Conservation (phyloP, 106 monocot genomes). For the Xerophyta viscosa region DNA sequence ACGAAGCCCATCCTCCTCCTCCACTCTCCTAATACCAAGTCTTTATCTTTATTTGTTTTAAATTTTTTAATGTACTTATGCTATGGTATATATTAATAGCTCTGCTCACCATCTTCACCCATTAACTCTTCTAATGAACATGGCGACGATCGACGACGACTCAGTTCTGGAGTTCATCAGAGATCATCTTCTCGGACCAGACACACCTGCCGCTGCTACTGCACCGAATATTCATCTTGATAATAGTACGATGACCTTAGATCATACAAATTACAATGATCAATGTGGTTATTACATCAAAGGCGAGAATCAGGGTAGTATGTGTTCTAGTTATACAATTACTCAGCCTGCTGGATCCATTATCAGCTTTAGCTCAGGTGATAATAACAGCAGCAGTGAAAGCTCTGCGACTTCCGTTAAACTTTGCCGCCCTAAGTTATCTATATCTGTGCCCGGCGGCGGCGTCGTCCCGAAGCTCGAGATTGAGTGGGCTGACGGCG, state of each 20-base stretch:
- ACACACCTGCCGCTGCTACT: not conserved
- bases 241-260: no score
- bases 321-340: not conserved
- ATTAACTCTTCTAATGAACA: no score
- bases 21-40: no score
- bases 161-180: slow-evolving; percentile 31
- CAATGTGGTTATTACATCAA: not conserved
- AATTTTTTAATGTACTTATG: not conserved
- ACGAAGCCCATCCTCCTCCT: no score
- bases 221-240: no score
- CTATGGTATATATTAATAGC: not conserved
- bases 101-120: not conserved
- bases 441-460: not conserved
- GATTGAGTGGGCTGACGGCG: not conserved
- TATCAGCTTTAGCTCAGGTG: slow-evolving; percentile 15
- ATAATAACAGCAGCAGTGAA: not conserved
- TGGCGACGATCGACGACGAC: not conserved
- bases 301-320: not conserved
- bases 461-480: not conserved
- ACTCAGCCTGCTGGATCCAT: slow-evolving; percentile 1
- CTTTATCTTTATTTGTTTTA: not conserved
- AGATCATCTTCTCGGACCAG: slow-evolving; percentile 28
- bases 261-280: not conserved
- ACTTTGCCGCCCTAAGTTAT: not conserved
- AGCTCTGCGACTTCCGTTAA: not conserved